Percentiles rank a stretch among this genome's conserved stretches.
Conservation (phyloP, 2,329 filamentous ascomycete species). For the Pseudogymnoascus sp. region DNA sequence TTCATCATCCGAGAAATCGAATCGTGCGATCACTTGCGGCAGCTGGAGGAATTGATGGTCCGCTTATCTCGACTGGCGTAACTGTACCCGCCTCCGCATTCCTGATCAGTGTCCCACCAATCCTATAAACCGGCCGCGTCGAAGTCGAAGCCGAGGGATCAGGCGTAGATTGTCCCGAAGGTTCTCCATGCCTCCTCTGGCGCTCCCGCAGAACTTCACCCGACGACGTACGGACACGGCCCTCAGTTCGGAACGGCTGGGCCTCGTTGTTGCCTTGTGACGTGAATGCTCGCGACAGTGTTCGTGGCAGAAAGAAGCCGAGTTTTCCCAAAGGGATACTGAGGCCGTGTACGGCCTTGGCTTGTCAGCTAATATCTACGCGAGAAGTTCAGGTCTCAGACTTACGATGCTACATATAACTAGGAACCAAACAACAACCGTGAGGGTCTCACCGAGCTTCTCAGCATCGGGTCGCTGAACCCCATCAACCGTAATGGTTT, state of each 20-base stretch:
- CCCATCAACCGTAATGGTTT: conserved; percentile 50
- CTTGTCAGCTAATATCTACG: conserved; percentile 4
- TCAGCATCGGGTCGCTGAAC: conserved; percentile 56
- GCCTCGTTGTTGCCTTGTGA: conserved; percentile 18
- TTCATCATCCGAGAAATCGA: too few species aligned
- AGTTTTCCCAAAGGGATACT: conserved; percentile 71
- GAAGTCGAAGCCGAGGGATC: conserved; percentile 16
- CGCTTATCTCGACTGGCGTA: not conserved
- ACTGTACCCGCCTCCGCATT: too few species aligned
- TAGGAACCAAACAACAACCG: conserved; percentile 78
- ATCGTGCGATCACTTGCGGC: conserved; percentile 31
- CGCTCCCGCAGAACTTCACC: conserved; percentile 20
- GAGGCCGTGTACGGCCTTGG: conserved; percentile 69
- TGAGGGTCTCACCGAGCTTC: conserved; percentile 56
- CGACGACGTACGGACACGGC: conserved; percentile 11
- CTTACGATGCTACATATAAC: conserved; percentile 74
- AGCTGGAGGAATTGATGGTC: conserved; percentile 16
- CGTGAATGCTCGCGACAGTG: conserved; percentile 43
- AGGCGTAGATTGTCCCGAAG: conserved; percentile 16
- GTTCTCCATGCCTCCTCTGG: conserved; percentile 9
- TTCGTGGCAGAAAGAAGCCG: conserved; percentile 51
- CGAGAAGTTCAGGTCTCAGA: conserved; percentile 5
- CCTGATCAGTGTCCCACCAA: conserved; percentile 38
- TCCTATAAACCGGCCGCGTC: conserved; percentile 31
- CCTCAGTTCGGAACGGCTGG: conserved; percentile 15